Evolutionary conservation across 2,329 filamentous ascomycete genomes (phyloP).

Genomic region (Fusarium sulawesiense): DNA sequence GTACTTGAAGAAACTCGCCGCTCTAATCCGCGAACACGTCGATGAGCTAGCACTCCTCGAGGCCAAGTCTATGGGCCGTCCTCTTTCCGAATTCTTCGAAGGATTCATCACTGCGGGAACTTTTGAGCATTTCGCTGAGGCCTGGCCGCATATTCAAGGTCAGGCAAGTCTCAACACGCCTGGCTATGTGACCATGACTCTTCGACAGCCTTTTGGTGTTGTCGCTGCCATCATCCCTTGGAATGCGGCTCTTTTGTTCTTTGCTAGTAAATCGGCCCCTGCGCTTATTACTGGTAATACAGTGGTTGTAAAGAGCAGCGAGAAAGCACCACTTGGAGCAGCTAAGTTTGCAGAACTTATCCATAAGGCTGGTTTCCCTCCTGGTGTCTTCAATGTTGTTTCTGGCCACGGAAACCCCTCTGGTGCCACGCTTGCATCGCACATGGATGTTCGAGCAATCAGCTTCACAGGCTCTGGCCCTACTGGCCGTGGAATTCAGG

Average conservation of each 20-base stretch:
- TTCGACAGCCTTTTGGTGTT: slow-evolving; percentile 64
- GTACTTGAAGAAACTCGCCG: slow-evolving; percentile 59
- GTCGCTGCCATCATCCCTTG: slow-evolving; percentile 69
- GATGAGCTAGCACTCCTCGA: slow-evolving; percentile 54
- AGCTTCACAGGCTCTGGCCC: slow-evolving; percentile 81
- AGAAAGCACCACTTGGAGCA: slow-evolving; percentile 35
- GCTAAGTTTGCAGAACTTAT: slow-evolving; percentile 63
- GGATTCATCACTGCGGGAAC: slow-evolving; percentile 55
- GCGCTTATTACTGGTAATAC: slow-evolving; percentile 39
- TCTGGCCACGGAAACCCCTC: slow-evolving; percentile 76
- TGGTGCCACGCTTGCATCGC: slow-evolving; percentile 73
- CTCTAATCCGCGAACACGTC: slow-evolving; percentile 55
- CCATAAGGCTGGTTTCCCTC: slow-evolving; percentile 78
- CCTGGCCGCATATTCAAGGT: slow-evolving; percentile 56
- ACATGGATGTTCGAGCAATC: slow-evolving; percentile 77
- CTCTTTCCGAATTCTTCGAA: slow-evolving; percentile 27
- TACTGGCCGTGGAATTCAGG: slow-evolving; percentile 79
- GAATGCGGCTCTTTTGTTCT: slow-evolving; percentile 62
- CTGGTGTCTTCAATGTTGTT: slow-evolving; percentile 79
- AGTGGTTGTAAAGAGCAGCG: slow-evolving; percentile 35
- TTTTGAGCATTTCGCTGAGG: slow-evolving; percentile 57
- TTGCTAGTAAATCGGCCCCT: slow-evolving; percentile 54
- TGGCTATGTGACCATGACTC: slow-evolving; percentile 58
- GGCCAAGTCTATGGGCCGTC: slow-evolving; percentile 38
- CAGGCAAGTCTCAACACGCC: slow-evolving; percentile 61